Evolutionary conservation across 176 grass and related monocot species (phyloP), one percentile per base, ranked within the genome.

Genomic region (Raddia guianensis): DNA sequence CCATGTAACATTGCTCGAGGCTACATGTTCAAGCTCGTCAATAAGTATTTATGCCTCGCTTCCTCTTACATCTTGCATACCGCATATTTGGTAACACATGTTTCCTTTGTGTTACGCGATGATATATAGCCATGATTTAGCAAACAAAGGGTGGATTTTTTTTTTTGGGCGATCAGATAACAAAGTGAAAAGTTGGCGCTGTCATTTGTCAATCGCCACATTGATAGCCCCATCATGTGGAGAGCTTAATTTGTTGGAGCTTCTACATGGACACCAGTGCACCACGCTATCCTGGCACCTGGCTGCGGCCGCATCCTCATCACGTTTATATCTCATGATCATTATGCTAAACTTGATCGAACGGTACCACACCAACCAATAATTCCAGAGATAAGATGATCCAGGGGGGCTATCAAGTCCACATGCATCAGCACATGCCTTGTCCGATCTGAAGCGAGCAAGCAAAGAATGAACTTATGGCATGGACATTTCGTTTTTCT

Each of bases 281-380:
- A 85, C 48, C 68, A 85, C 48, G 44, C 14, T 16, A 15, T 34
- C 33, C 57, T 42, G 19, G 44, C 13, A 40, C 37, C 37, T 40
- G 37, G 37, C 37, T 40, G 37, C 37, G 63, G 46, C 5, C 32
- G 2, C 21, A 34, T 68, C 64, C 42, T 21, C 27, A 9, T 60
- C 72, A 50, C 59, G 37, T 40, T 40, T 40, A 40, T 40, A 40
- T 40, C 37, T 40, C 10, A 16, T 35, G 7, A 27, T 61, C 53
- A 47, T 48, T 32, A 61, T 61, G 63, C 74, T 37, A 54, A 33
- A 7, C 27, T 79, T n/a, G 37, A 77, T 85, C 47, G 37, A 73
- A 57, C 37, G 44, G 63, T 60, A 52, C 52, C 62, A 75, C 62
- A 75, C 70, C 70, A n/a, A 74, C 84, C 84, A 86, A 86, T 81